phyloP scores from a whole-genome alignment of 2,329 filamentous ascomycete species.

The Aspergillus ustus region DNA sequence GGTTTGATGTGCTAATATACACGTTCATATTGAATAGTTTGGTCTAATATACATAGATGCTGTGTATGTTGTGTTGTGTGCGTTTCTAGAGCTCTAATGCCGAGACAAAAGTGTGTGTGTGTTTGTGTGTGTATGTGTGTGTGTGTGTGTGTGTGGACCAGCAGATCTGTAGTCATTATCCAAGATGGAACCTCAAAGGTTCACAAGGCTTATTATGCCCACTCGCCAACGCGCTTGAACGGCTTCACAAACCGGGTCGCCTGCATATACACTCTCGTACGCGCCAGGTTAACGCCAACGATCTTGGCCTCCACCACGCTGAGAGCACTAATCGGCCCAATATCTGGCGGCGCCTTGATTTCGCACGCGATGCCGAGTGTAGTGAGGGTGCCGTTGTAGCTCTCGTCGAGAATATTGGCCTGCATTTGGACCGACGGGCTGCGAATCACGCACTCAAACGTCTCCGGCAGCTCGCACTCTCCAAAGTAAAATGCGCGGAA shows the following conservation, averaged over 20 bases:
- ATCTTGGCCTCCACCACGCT: conserved; percentile 42
- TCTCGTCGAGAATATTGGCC: conserved; percentile 7
- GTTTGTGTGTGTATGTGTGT: too few species aligned
- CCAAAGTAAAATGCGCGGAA: conserved; percentile 63
- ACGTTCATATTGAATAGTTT: background rate
- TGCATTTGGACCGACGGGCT: conserved; percentile 25
- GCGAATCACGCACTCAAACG: conserved; percentile 46
- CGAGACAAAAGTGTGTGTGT: too few species aligned
- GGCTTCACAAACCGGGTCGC: conserved; percentile 36
- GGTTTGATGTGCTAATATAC: background rate
- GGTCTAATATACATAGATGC: background rate
- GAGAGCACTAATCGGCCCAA: conserved; percentile 35
- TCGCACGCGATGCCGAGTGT: conserved; percentile 38
- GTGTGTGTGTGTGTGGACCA: too few species aligned
- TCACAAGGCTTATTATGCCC: conserved; percentile 24
- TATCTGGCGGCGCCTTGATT: conserved; percentile 30
- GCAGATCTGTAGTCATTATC: too few species aligned
- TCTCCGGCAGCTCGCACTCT: conserved; percentile 56
- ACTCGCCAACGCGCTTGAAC: conserved; percentile 40
- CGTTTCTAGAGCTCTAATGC: background rate
- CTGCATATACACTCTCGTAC: conserved; percentile 38
- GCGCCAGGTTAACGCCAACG: conserved; percentile 38
- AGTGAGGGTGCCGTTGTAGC: conserved; percentile 32
- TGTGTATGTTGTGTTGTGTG: background rate
- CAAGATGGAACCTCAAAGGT: background rate